phyloP scores from a whole-genome alignment of 306 rosid genomes.

The Chamaecrista fasciculata region DNA sequence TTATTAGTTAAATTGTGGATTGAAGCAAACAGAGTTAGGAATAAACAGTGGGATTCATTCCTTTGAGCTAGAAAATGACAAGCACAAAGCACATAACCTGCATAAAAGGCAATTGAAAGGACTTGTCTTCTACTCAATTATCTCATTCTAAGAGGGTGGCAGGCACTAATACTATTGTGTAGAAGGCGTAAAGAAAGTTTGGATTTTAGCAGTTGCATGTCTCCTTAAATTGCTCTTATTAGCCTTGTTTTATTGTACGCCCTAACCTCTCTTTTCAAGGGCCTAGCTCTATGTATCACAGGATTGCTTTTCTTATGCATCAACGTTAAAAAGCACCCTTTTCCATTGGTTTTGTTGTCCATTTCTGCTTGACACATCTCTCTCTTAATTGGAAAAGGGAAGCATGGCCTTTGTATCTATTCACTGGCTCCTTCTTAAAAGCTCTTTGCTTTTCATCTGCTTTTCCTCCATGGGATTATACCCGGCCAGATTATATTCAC shows the following conservation, averaged over 20 bases:
- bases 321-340: constrained; percentile 33
- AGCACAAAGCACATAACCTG: constrained; percentile 34
- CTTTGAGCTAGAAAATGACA: constrained; percentile 44
- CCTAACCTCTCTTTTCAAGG: constrained; percentile 24
- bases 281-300: constrained; percentile 13
- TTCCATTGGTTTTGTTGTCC: constrained; percentile 44
- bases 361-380: constrained; percentile 51
- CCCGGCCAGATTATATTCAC: constrained; percentile 52
- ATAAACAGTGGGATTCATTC: constrained; percentile 40
- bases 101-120: constrained; percentile 31
- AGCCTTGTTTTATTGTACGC: constrained; percentile 45
- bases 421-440: constrained; percentile 46
- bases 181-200: constrained; percentile 39
- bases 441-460: constrained; percentile 35
- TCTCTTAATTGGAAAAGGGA: constrained; percentile 35
- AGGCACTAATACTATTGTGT: constrained; percentile 27
- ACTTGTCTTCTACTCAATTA: constrained; percentile 34
- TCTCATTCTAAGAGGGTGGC: constrained; percentile 38
- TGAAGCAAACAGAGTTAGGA: neutral
- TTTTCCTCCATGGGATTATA: constrained; percentile 38
- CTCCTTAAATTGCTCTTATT: constrained; percentile 50
- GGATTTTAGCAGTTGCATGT: constrained; percentile 51
- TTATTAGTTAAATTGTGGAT: neutral
- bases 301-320: constrained; percentile 36
- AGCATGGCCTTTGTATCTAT: constrained; percentile 27